Evolutionary conservation across 306 rosid genomes (phyloP).

Genomic region (Inga leiocalycina): DNA sequence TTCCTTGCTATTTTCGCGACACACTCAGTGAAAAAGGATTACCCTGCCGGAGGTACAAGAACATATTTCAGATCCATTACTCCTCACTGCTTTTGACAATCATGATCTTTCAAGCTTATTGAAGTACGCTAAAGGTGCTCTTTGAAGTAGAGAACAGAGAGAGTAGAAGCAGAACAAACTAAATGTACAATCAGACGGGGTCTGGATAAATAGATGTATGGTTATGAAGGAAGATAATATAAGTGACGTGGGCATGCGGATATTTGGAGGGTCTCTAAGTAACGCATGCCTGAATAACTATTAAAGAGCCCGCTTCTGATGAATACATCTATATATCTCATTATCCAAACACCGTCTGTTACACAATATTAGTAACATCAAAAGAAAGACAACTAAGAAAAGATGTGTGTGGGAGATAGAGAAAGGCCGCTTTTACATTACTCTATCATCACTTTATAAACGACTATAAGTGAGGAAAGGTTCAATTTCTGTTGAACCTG

Average conservation of each 20-base stretch:
- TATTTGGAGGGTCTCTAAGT: background rate
- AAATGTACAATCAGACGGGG: too few species aligned
- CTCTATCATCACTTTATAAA: slow-evolving; percentile 25
- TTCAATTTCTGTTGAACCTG: slow-evolving; percentile 77
- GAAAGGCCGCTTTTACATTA: slow-evolving; percentile 32
- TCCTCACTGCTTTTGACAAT: background rate
- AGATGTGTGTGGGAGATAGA: slow-evolving; percentile 9
- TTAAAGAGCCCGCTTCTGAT: slow-evolving; percentile 6
- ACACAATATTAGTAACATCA: slow-evolving; percentile 43
- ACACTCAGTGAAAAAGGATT: background rate
- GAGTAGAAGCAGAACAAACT: background rate
- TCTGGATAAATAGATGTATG: too few species aligned
- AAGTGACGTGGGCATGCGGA: background rate
- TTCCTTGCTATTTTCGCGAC: background rate
- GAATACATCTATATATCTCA: slow-evolving; percentile 32
- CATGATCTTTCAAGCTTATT: background rate
- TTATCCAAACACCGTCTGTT: slow-evolving; percentile 23
- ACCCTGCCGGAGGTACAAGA: background rate
- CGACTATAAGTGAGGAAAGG: slow-evolving; percentile 37
- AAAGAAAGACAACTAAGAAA: background rate
- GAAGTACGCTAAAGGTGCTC: background rate
- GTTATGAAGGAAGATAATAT: background rate
- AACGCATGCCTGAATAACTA: background rate
- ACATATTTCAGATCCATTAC: background rate
- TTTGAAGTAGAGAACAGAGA: background rate